Evolutionary conservation across 768 basidiomycete species (phyloP).

Genomic region (Termitomyces sp.): DNA sequence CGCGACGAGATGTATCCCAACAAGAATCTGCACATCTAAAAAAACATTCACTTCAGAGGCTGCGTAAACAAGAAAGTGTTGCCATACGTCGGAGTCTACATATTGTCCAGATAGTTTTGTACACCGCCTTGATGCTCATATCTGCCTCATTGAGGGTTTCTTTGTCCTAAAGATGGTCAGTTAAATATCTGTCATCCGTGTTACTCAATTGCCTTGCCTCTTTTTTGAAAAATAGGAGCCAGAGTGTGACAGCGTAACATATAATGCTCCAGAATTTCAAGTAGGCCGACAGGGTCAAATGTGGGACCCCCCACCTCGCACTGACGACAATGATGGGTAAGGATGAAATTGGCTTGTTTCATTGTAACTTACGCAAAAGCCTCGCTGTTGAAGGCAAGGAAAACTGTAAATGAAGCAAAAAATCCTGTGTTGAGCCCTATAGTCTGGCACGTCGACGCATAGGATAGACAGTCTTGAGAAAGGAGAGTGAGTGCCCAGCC

Average conservation of each 20-base stretch:
- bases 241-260: slow-evolving; percentile 82
- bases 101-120: slow-evolving; percentile 93
- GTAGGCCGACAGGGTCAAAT: slow-evolving; percentile 72
- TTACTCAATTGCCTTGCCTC: slow-evolving; percentile 52
- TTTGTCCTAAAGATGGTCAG: slow-evolving; percentile 46
- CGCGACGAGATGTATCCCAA: slow-evolving; percentile 83
- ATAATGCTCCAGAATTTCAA: slow-evolving; percentile 82
- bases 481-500: slow-evolving; percentile 83
- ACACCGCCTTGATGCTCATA: slow-evolving; percentile 87
- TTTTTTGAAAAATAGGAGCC: slow-evolving; percentile 84
- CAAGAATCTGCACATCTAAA: slow-evolving; percentile 86
- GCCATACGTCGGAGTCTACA: slow-evolving; percentile 85
- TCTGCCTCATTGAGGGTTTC: slow-evolving; percentile 72
- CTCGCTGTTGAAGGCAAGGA: slow-evolving; percentile 93
- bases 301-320: slow-evolving; percentile 73
- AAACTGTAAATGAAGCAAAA: slow-evolving; percentile 95
- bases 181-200: not conserved
- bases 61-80: not conserved
- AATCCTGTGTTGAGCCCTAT: slow-evolving; percentile 95
- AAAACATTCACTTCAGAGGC: slow-evolving; percentile 1
- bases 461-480: slow-evolving; percentile 91
- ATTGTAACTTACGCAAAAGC: slow-evolving; percentile 68
- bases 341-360: not conserved
- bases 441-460: slow-evolving; percentile 97
- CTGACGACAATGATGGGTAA: slow-evolving; percentile 30